phyloP scores from a whole-genome alignment of 2,329 filamentous ascomycete species.

The Colletotrichum lini region DNA sequence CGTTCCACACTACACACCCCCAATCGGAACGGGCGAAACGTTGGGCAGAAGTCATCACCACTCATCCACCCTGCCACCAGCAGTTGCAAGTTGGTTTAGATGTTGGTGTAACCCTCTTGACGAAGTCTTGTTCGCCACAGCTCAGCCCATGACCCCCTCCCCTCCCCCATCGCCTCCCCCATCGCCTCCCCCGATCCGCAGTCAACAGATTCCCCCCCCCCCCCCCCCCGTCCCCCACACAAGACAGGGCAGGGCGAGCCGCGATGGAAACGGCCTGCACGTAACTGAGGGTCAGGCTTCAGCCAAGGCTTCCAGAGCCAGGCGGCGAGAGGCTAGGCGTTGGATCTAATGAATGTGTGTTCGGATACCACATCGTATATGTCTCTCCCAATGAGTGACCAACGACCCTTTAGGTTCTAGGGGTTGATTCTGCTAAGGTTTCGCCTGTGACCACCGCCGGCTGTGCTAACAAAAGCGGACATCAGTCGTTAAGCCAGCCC shows the following conservation, averaged over 20 bases:
- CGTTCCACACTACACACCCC: constrained; percentile 22
- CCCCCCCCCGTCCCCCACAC: constrained; percentile 16
- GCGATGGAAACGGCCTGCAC: constrained; percentile 8
- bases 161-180: background rate
- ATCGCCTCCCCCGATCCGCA: background rate
- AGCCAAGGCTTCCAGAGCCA: constrained; percentile 31
- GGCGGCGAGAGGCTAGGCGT: constrained; percentile 5
- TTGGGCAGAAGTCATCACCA: constrained; percentile 29
- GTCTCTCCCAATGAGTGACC: too few relatives aligned
- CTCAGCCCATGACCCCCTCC: constrained; percentile 29
- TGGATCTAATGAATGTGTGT: too few relatives aligned
- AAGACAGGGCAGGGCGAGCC: background rate
- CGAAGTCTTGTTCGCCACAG: constrained; percentile 38
- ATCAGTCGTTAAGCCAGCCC: constrained; percentile 1
- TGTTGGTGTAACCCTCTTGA: constrained; percentile 35
- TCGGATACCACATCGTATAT: too few relatives aligned
- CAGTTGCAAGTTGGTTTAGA: background rate
- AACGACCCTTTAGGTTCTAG: background rate
- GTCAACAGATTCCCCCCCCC: constrained; percentile 3
- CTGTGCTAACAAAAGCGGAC: constrained; percentile 3
- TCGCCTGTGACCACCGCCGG: background rate
- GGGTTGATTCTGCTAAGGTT: constrained; percentile 7
- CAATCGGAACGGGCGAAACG: constrained; percentile 15
- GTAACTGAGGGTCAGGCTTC: constrained; percentile 15
- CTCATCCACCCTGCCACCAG: constrained; percentile 2